Evolutionary conservation across 352 stramenopile genomes (phyloP).

Genomic region (Elongisporangium prolatum): DNA sequence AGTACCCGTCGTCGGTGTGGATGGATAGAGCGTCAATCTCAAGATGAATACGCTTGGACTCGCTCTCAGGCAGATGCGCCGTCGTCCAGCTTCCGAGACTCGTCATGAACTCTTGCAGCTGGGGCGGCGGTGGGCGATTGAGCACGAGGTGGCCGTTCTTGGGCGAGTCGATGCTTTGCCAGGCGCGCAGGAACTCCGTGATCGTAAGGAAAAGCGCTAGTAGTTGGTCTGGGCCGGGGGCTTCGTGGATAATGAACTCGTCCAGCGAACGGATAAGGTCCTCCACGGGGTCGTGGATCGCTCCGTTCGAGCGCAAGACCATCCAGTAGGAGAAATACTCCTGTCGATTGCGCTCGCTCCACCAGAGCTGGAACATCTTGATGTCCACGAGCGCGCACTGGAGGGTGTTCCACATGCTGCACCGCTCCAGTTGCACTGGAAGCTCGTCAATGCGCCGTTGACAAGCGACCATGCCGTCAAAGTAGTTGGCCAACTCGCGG

Average conservation of each 20-base stretch:
- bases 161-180: constrained; percentile 33
- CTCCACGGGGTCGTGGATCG: constrained; percentile 70
- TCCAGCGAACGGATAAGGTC: constrained; percentile 78
- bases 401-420: constrained; percentile 55
- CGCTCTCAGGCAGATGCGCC: constrained; percentile 38
- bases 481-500: constrained; percentile 68
- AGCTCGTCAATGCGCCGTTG: constrained; percentile 78
- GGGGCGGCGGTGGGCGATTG: constrained; percentile 43
- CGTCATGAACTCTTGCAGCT: constrained; percentile 73
- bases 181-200: constrained; percentile 72
- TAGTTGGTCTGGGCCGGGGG: constrained; percentile 54
- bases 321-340: constrained; percentile 82
- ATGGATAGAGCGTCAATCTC: constrained; percentile 65
- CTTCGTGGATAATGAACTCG: constrained; percentile 64
- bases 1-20: constrained; percentile 67
- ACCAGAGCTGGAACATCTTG: constrained; percentile 86
- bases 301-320: constrained; percentile 53
- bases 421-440: constrained; percentile 76
- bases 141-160: constrained; percentile 19
- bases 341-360: constrained; percentile 71
- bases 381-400: constrained; percentile 76
- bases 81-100: constrained; percentile 55
- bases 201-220: constrained; percentile 70
- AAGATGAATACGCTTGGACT: constrained; percentile 45
- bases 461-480: constrained; percentile 59